Evolutionary conservation across 345 rosid species (phyloP).

Genomic region (Psidium guajava): DNA sequence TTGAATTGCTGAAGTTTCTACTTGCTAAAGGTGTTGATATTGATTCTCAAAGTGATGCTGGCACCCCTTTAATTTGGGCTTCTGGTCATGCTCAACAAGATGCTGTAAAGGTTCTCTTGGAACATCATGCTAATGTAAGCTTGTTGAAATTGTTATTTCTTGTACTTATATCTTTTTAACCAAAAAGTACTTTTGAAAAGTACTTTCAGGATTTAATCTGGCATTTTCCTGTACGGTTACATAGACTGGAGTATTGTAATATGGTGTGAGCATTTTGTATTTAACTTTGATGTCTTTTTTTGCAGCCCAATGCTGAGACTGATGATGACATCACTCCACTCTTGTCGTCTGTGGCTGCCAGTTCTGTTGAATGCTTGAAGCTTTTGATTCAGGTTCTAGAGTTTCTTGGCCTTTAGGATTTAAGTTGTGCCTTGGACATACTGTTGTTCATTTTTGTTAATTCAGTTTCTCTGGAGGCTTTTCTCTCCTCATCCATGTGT

Average conservation of each 20-base stretch:
- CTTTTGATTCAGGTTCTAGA: slow-evolving; percentile 57
- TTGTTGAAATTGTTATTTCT: neutral
- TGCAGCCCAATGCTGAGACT: slow-evolving; percentile 86
- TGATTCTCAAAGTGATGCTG: slow-evolving; percentile 81
- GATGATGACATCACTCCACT: slow-evolving; percentile 80
- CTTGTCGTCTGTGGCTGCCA: slow-evolving; percentile 87
- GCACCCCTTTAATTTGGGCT: slow-evolving; percentile 86
- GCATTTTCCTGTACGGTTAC: neutral
- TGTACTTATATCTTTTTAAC: neutral
- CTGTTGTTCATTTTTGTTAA: neutral
- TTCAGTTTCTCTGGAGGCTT: neutral
- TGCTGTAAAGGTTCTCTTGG: slow-evolving; percentile 62
- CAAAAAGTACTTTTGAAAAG: neutral
- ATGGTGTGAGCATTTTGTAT: neutral
- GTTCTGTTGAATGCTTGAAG: slow-evolving; percentile 67
- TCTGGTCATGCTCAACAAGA: slow-evolving; percentile 81
- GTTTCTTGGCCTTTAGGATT: slow-evolving; percentile 4
- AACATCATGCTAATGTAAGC: slow-evolving; percentile 67
- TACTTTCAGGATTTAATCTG: neutral
- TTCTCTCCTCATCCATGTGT: neutral
- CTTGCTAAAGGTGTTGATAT: slow-evolving; percentile 61
- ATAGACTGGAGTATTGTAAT: neutral
- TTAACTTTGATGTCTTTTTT: neutral
- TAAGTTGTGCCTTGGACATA: neutral
- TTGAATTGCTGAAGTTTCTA: slow-evolving; percentile 50